Evolutionary conservation across 352 stramenopile species (phyloP).

Genomic region (Peronosclerospora sorghi): DNA sequence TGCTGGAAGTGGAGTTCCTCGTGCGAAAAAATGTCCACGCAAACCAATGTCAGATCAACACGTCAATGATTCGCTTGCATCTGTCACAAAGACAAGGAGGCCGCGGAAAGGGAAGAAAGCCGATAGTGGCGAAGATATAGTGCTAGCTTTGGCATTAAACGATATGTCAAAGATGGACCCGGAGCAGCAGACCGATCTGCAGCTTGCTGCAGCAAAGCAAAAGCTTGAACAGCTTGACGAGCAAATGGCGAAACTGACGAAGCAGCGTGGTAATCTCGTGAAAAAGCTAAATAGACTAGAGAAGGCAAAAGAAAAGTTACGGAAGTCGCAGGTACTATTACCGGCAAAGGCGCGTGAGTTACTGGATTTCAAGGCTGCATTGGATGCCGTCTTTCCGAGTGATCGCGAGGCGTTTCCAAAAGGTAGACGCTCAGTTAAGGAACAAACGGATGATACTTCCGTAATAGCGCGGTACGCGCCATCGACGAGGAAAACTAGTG

Average conservation of each 20-base stretch:
- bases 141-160: slow-evolving; percentile 31
- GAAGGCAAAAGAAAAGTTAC: slow-evolving; percentile 34
- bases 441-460: not conserved
- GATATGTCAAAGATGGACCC: slow-evolving; percentile 24
- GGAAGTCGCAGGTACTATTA: slow-evolving; percentile 26
- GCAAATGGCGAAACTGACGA: slow-evolving; percentile 35
- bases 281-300: slow-evolving; percentile 40
- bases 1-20: slow-evolving; percentile 1
- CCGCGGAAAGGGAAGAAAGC: slow-evolving; percentile 20
- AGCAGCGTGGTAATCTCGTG: slow-evolving; percentile 28
- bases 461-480: slow-evolving; percentile 12
- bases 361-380: slow-evolving; percentile 15
- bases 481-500: slow-evolving; percentile 2
- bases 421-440: slow-evolving; percentile 1
- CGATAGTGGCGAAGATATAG: slow-evolving; percentile 8
- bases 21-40: slow-evolving; percentile 9
- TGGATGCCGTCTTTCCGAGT: slow-evolving; percentile 21
- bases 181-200: slow-evolving; percentile 31
- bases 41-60: slow-evolving; percentile 8
- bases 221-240: slow-evolving; percentile 39
- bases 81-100: slow-evolving; percentile 15
- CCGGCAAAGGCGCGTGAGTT: slow-evolving; percentile 20
- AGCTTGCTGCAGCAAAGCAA: slow-evolving; percentile 29
- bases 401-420: slow-evolving; percentile 1
- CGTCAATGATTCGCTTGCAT: not conserved